phyloP scores from a whole-genome alignment of 345 rosid species.

The Garcia nutans region DNA sequence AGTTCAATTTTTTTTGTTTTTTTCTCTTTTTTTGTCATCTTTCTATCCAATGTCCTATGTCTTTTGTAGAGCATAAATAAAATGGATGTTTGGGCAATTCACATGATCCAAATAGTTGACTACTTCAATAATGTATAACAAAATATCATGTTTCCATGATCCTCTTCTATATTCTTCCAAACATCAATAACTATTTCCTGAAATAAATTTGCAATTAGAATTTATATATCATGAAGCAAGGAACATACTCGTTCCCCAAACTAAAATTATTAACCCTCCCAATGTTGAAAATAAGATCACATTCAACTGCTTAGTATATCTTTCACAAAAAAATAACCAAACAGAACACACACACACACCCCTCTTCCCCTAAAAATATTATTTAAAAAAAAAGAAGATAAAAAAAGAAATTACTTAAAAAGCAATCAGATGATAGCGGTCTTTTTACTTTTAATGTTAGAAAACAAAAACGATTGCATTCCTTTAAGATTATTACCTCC shows the following conservation, averaged over 20 bases:
- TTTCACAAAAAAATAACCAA: too few relatives aligned
- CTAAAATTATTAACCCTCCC: background rate
- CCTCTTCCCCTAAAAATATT: too few relatives aligned
- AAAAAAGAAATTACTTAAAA: too few relatives aligned
- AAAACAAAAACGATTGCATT: background rate
- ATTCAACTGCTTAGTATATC: background rate
- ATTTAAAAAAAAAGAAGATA: too few relatives aligned
- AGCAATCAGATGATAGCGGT: too few relatives aligned
- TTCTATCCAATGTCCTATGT: background rate
- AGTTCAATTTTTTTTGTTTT: background rate
- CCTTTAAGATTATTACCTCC: constrained; percentile 55
- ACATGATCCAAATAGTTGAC: background rate
- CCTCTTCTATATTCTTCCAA: background rate
- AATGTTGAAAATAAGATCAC: background rate
- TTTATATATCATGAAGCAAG: background rate
- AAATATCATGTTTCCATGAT: background rate
- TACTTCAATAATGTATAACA: background rate
- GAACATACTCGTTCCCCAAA: background rate
- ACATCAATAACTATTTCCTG: background rate
- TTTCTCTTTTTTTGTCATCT: background rate
- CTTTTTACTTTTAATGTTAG: background rate
- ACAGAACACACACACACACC: too few relatives aligned
- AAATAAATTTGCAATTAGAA: background rate
- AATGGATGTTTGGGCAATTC: background rate
- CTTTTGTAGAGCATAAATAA: background rate